Conservation (phyloP, 345 rosid species). For the Citrus glauca region DNA sequence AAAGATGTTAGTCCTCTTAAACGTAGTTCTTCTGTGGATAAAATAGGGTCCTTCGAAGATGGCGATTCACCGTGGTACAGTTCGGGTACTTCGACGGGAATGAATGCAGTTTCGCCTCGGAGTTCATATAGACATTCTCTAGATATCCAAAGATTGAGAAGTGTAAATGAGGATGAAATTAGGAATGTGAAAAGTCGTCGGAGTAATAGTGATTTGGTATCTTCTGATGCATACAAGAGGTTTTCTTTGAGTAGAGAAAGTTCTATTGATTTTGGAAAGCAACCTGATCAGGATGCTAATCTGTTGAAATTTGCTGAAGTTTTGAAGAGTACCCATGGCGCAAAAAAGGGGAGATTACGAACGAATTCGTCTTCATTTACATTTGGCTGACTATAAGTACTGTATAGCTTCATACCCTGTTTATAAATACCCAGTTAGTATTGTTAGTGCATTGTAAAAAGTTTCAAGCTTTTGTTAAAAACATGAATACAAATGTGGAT, state of each 20-base stretch:
- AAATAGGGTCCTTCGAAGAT: conserved; percentile 29
- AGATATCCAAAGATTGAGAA: conserved; percentile 47
- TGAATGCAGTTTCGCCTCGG: conserved; percentile 20
- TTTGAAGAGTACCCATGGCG: conserved; percentile 38
- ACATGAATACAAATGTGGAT: not conserved
- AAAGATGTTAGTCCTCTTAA: conserved; percentile 44
- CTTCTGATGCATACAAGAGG: conserved; percentile 17
- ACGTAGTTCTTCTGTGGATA: conserved; percentile 26
- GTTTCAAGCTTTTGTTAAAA: not conserved
- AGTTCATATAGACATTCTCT: conserved; percentile 41
- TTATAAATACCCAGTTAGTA: not conserved
- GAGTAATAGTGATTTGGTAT: conserved; percentile 30
- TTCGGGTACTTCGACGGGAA: conserved; percentile 24
- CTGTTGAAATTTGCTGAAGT: conserved; percentile 61
- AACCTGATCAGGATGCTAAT: conserved; percentile 5
- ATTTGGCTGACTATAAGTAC: not conserved
- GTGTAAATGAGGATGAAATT: conserved; percentile 24
- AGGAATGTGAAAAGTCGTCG: conserved; percentile 24
- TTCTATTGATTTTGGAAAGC: conserved; percentile 15
- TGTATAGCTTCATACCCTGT: conserved; percentile 2
- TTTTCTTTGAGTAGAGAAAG: conserved; percentile 14
- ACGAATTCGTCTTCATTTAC: conserved; percentile 47
- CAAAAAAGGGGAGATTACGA: conserved; percentile 15
- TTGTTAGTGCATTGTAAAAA: not conserved
- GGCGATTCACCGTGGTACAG: conserved; percentile 27